These are phyloP conservation scores for Avena eriantha DNA, from an alignment of 176 grass and related monocot genomes.

Conservation along the genomic window DNA sequence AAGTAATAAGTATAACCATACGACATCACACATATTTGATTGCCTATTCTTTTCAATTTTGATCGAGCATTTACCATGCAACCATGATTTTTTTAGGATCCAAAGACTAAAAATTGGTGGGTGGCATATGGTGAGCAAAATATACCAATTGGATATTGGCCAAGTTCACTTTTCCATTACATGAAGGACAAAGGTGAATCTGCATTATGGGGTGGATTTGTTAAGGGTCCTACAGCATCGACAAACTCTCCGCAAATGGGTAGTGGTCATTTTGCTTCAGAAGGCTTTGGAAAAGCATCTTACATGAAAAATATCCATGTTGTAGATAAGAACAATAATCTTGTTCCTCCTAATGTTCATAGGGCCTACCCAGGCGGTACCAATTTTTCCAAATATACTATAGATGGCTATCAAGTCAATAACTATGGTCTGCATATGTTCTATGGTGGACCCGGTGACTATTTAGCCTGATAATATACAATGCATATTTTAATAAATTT, in stretches of 20 bases:
- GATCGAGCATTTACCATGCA: neutral
- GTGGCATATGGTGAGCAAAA: neutral
- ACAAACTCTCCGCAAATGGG: slow-evolving; percentile 19
- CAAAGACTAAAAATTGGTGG: slow-evolving; percentile 37
- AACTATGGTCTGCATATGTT: neutral
- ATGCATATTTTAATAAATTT: neutral
- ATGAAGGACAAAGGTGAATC: neutral
- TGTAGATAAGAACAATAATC: neutral
- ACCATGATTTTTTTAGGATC: slow-evolving; percentile 22
- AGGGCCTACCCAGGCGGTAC: neutral
- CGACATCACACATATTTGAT: neutral
- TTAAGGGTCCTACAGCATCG: neutral
- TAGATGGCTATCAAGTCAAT: neutral
- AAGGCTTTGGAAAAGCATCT: slow-evolving; percentile 35
- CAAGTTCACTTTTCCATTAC: neutral
- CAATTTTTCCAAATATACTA: neutral
- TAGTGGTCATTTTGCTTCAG: slow-evolving; percentile 37
- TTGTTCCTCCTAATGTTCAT: neutral
- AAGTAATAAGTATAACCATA: too few species aligned
- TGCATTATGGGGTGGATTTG: neutral
- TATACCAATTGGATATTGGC: slow-evolving; percentile 41
- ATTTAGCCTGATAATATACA: neutral
- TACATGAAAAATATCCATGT: neutral
- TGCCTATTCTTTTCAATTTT: neutral
- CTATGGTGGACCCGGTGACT: slow-evolving; percentile 31